Base-by-base conservation (phyloP, 768 basidiomycete species). In the Boletus reticuloceps region DNA sequence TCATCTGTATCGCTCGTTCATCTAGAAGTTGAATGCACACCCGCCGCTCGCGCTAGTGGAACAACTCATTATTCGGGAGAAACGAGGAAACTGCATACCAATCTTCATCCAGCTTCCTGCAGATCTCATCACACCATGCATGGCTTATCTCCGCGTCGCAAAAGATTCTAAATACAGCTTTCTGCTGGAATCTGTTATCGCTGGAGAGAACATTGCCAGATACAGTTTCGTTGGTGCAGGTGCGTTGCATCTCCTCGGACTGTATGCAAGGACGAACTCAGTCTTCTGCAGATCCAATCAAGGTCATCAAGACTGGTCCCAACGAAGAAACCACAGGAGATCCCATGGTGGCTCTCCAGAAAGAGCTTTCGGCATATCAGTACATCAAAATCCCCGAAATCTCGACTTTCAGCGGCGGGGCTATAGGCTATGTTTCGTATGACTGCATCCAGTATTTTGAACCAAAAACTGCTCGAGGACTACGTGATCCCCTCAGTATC, bases 361-460 rank as follows among this genome's bases (percentile, higher is more conserved):
- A 83, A 62, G 94, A 96, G 69, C 82, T 99, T 20, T 76, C 86
- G 8, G 76, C 88, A 50, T 92, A 98, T 76, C 81, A 88, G 70
- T 97, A 95, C 69, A 82, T 97, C 72, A 89, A 89, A 69, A 84
- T 97, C 25, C 94, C 94, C 6, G 90, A 95, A 70, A 80, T 96
- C 36, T 87, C 91, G 2, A 95, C 95, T 0, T 97, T 98, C 69
- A 96, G 94, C 43, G 97, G 97, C 44, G 97, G 97, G 43, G 96
- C 95, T 2, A 92, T 98, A 66, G 97, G 97, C 51, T 98, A 97
- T 70, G 93, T 99, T 56, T 84, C 93, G 13, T 99, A 94, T 75
- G 97, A 99, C 70, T 94, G 93, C 71, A 85, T 99, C 53, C 92
- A 90, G 53, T 86, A 98, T 71, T 99, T 99, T 65, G 97, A 99